These are phyloP conservation scores for Apiotrichum montevideense DNA, from an alignment of 1,284 basidiomycete species.

Conservation along the genomic window DNA sequence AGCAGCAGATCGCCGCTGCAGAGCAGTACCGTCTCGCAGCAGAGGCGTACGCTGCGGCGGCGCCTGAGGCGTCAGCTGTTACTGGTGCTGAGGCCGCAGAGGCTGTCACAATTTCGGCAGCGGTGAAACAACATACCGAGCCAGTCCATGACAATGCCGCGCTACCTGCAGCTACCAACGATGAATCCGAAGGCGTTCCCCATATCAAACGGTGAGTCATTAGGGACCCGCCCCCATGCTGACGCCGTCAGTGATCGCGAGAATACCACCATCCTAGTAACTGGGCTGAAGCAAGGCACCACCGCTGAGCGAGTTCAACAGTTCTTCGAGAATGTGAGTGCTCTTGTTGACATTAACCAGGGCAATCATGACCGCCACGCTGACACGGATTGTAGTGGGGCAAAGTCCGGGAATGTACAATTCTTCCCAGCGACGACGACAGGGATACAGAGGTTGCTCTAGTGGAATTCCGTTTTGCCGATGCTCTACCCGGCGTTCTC, in stretches of 20 bases:
- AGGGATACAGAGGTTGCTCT: conserved; percentile 34
- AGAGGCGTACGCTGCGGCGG: neutral
- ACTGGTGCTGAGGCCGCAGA: neutral
- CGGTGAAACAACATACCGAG: neutral
- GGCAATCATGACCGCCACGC: neutral
- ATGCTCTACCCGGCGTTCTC: conserved; percentile 72
- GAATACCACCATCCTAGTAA: conserved; percentile 84
- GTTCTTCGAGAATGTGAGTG: conserved; percentile 80
- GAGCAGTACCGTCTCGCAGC: conserved; percentile 12
- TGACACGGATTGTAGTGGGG: conserved; percentile 61
- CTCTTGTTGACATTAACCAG: neutral
- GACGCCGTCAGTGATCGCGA: conserved; percentile 72
- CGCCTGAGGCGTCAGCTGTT: neutral
- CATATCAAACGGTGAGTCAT: conserved; percentile 21
- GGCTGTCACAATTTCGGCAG: conserved; percentile 6
- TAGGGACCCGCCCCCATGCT: conserved; percentile 1
- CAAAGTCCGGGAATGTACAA: conserved; percentile 63
- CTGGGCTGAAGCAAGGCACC: conserved; percentile 58
- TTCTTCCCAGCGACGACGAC: conserved; percentile 29
- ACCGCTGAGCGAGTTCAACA: conserved; percentile 61
- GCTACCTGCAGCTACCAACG: neutral
- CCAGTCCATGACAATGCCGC: conserved; percentile 4
- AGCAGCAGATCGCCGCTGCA: conserved; percentile 13
- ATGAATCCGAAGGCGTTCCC: conserved; percentile 1
- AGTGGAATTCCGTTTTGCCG: conserved; percentile 48